phyloP scores from a whole-genome alignment of 345 rosid species.

The Lepidium africanum region DNA sequence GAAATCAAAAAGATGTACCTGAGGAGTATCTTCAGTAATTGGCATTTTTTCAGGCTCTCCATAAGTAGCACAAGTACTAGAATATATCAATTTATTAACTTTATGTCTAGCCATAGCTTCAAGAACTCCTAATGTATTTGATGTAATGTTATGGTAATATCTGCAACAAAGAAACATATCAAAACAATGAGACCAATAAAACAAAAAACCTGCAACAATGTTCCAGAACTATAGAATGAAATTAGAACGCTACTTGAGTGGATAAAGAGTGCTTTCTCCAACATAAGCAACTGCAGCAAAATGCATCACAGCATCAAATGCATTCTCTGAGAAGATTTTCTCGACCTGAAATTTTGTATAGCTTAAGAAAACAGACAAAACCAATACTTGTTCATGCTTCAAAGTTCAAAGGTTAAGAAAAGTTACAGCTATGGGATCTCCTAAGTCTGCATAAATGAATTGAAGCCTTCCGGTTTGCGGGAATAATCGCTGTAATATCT shows the following conservation, averaged over 20 bases:
- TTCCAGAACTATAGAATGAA: background rate
- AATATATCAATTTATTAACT: conserved; percentile 80
- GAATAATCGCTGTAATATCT: conserved; percentile 65
- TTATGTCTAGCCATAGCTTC: conserved; percentile 84
- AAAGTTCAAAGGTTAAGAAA: background rate
- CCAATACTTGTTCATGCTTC: background rate
- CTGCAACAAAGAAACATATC: conserved; percentile 30
- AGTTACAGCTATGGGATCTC: conserved; percentile 68
- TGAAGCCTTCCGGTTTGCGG: conserved; percentile 95
- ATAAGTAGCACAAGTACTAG: conserved; percentile 98
- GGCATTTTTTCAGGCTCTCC: conserved; percentile 99
- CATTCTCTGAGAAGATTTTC: conserved; percentile 80
- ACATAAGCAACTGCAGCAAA: conserved; percentile 99
- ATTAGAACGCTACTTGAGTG: conserved; percentile 57
- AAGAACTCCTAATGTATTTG: conserved; percentile 82
- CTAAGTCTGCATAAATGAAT: conserved; percentile 82
- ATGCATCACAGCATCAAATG: conserved; percentile 97
- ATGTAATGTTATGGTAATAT: conserved; percentile 95
- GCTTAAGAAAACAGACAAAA: conserved; percentile 28
- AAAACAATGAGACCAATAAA: conserved; percentile 7
- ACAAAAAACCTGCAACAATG: background rate
- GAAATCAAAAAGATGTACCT: conserved; percentile 32
- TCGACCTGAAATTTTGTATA: conserved; percentile 45
- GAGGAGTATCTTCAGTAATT: conserved; percentile 85
- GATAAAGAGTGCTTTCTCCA: conserved; percentile 94